Evolutionary conservation across 768 basidiomycete species (phyloP).

Genomic region (Cubamyces sp.): DNA sequence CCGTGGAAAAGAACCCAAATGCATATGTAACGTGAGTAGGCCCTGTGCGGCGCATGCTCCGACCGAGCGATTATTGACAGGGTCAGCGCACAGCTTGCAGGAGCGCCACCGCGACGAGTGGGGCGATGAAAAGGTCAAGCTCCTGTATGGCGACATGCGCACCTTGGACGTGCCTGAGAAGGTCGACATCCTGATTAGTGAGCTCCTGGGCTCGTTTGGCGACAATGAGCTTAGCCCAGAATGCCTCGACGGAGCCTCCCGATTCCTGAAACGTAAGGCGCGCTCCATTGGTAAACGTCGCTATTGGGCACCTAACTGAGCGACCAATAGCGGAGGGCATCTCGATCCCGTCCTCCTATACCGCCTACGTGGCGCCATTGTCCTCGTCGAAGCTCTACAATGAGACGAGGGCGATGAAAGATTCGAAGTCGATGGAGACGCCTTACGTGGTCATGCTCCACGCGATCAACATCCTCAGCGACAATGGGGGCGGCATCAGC

Average conservation of each 20-base stretch:
- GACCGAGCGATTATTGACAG: conserved; percentile 2
- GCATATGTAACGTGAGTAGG: conserved; percentile 88
- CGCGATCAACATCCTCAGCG: conserved; percentile 88
- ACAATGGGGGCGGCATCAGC: conserved; percentile 61
- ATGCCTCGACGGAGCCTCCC: conserved; percentile 93
- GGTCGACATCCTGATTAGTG: conserved; percentile 93
- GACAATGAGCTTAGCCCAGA: conserved; percentile 99
- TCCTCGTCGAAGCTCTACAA: conserved; percentile 92
- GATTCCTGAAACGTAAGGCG: conserved; percentile 87
- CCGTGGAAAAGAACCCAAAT: conserved; percentile 95
- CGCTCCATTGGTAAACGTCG: conserved; percentile 1
- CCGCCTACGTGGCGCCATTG: conserved; percentile 91
- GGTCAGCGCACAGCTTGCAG: conserved; percentile 66
- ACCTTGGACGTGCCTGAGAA: conserved; percentile 78
- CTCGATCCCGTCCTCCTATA: conserved; percentile 96
- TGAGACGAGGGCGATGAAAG: conserved; percentile 71
- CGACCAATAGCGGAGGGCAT: conserved; percentile 75
- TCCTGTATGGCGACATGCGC: conserved; percentile 97
- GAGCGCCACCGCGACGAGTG: conserved; percentile 82
- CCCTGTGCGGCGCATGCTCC: not conserved
- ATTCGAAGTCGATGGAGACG: conserved; percentile 81
- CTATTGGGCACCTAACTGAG: not conserved
- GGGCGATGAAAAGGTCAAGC: conserved; percentile 67
- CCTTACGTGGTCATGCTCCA: conserved; percentile 99
- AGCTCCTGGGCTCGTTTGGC: conserved; percentile 95